Percentiles rank a stretch among this genome's conserved stretches.
Conservation (phyloP, 495 filamentous ascomycete genomes). For the Penicillium ochrochloron region DNA sequence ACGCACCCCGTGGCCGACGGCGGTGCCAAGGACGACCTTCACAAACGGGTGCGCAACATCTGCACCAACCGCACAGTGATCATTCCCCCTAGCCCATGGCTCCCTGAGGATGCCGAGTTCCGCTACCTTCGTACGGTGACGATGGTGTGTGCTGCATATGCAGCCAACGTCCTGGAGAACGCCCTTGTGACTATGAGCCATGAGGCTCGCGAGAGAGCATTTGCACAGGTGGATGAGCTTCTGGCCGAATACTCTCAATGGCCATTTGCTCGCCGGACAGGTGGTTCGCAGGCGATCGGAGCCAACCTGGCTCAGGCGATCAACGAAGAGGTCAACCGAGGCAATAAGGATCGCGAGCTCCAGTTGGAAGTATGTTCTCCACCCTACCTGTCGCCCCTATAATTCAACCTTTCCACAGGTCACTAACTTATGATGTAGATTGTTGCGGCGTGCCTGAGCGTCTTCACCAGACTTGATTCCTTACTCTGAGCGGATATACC, state of each 20-base stretch:
- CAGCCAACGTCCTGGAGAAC: conserved; percentile 97
- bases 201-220: conserved; percentile 89
- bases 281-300: conserved; percentile 78
- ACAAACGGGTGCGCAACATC: conserved; percentile 87
- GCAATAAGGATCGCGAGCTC: conserved; percentile 89
- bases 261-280: conserved; percentile 84
- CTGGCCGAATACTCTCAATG: conserved; percentile 95
- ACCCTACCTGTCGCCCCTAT: not conserved
- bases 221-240: conserved; percentile 95
- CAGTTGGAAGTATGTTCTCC: conserved; percentile 80
- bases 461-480: conserved; percentile 95
- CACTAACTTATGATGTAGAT: conserved; percentile 57
- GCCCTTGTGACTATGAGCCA: conserved; percentile 92
- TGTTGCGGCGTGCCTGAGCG: conserved; percentile 92
- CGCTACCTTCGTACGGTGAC: conserved; percentile 86
- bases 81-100: conserved; percentile 77
- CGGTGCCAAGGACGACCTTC: conserved; percentile 96
- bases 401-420: not conserved
- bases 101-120: conserved; percentile 93
- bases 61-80: conserved; percentile 94
- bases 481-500: conserved; percentile 64
- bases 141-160: conserved; percentile 98
- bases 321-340: conserved; percentile 80
- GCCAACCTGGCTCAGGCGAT: conserved; percentile 91
- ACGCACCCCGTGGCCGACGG: conserved; percentile 98